A percentile compares a stretch with the other conserved stretches of the same genome.
phyloP scores from a whole-genome alignment of 116 monocot species.

The Thalassia testudinum region DNA sequence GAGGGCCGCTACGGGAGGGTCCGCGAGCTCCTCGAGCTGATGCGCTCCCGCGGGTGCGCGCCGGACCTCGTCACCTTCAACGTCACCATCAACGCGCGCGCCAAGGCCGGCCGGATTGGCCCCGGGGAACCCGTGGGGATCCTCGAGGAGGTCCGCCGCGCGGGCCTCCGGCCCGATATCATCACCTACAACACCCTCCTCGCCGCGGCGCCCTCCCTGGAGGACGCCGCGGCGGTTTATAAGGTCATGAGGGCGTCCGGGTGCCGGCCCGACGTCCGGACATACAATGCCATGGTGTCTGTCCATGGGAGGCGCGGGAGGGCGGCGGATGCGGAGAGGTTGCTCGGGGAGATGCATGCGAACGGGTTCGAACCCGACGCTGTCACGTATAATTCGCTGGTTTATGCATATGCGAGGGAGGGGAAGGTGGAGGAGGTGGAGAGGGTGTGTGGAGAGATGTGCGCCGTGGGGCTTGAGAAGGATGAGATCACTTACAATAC shows the following conservation, averaged over 20 bases:
- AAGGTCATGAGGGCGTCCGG: slow-evolving; percentile 40
- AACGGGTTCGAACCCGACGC: slow-evolving; percentile 78
- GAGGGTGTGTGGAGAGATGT: slow-evolving; percentile 60
- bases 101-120: slow-evolving; percentile 37
- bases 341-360: slow-evolving; percentile 44
- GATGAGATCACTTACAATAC: slow-evolving; percentile 97
- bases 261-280: slow-evolving; percentile 88
- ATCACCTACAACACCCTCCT: slow-evolving; percentile 93
- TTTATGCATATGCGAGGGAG: slow-evolving; percentile 72
- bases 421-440: slow-evolving; percentile 37
- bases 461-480: slow-evolving; percentile 54
- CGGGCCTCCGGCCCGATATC: slow-evolving; percentile 67
- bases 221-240: slow-evolving; percentile 48
- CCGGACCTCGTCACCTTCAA: slow-evolving; percentile 97
- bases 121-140: slow-evolving; percentile 42
- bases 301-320: slow-evolving; percentile 57
- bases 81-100: slow-evolving; percentile 65
- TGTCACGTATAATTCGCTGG: slow-evolving; percentile 79
- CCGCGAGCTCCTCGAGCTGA: slow-evolving; percentile 33
- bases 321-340: slow-evolving; percentile 32
- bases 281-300: slow-evolving; percentile 83
- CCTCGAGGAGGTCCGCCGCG: slow-evolving; percentile 42
- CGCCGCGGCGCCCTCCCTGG: slow-evolving; percentile 34
- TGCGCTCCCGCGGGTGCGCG: slow-evolving; percentile 40
- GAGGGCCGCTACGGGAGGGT: slow-evolving; percentile 41